A percentile compares a stretch with the other conserved stretches of the same genome.
These are phyloP conservation scores for Conringia planisiliqua DNA, from an alignment of 345 rosid species.

Conservation along the genomic window DNA sequence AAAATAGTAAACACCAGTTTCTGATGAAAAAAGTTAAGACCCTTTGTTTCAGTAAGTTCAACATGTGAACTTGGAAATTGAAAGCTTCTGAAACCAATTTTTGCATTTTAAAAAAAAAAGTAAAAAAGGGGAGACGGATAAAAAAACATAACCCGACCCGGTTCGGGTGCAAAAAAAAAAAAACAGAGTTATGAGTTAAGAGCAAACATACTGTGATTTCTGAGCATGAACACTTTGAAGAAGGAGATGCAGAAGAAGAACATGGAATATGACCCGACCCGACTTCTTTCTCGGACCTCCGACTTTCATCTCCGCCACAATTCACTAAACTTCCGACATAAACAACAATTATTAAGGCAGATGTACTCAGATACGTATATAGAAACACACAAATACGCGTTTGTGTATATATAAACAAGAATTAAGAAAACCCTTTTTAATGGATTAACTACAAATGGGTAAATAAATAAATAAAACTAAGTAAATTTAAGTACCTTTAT, in stretches of 20 bases:
- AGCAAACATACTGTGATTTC: slow-evolving; percentile 26
- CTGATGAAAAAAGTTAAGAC: slow-evolving; percentile 21
- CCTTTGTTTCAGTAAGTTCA: slow-evolving; percentile 18
- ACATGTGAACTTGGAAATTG: slow-evolving; percentile 30
- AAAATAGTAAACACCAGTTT: not conserved
- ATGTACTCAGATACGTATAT: not conserved
- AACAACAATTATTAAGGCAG: not conserved
- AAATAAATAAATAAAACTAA: not conserved
- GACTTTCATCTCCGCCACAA: slow-evolving; percentile 22
- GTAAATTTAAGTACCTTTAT: slow-evolving; percentile 10
- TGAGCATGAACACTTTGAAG: slow-evolving; percentile 30
- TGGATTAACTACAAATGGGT: not conserved
- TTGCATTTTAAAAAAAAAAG: not conserved
- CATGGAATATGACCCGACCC: slow-evolving; percentile 5
- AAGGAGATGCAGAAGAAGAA: slow-evolving; percentile 20
- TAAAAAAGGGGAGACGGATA: not conserved
- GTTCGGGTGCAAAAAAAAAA: not conserved
- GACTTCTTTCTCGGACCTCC: slow-evolving; percentile 17
- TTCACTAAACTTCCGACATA: slow-evolving; percentile 22
- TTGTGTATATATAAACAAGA: not conserved
- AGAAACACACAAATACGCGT: not conserved
- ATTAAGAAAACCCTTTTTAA: not conserved
- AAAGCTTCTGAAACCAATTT: slow-evolving; percentile 2
- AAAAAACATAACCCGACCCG: slow-evolving; percentile 11
- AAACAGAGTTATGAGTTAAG: slow-evolving; percentile 19